Base-by-base conservation (phyloP, 2,329 filamentous ascomycete species). In the Leptographium wingfieldii region DNA sequence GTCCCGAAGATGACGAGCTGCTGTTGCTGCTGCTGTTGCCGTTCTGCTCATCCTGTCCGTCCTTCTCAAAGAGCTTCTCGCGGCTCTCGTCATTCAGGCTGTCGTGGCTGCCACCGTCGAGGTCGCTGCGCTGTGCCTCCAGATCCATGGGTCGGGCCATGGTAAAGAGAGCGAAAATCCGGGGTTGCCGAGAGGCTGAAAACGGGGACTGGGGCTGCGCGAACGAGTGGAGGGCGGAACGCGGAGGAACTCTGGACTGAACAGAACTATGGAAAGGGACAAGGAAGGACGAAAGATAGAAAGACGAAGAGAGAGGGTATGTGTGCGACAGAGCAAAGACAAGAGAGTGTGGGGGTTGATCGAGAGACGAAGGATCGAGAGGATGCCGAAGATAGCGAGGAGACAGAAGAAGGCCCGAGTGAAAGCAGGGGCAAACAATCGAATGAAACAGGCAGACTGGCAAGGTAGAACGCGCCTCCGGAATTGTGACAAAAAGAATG, bases 51-150 rank as follows among this genome's bases (percentile, higher is more conserved):
- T 11, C 22, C 12, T 19, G 53, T 5, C 31, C 27, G 51, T 33
- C 22, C 35, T 40, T 43, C 12, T 55, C 54, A 25, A 38, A 38
- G 22, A 52, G 43, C 54, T 27, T 60, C 55, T 60, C 55, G 33
- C 35, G 56, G 40, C 51, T 48, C 54, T 62, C 60, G n/a, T 61
- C 57, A 55, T 59, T 53, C 51, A n/a, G 51, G 33, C 52, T 40
- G 51, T 59, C 60, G n/a, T 61, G 46, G 60, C 53, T 46, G 53
- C 14, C 33, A 59, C 25, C 27, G 35, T 49, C 29, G 29, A 46
- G 46, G 56, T 60, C 14, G 40, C 60, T 6, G 40, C 43, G 57
- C 59, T 67, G 66, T 4, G 64, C 65, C 62, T 68, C 66, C 60
- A 67, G 38, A 46, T 64, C 63, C 29, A n/a, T 14, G 5, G 56